These are phyloP conservation scores for Tephrocybe rancida DNA, from an alignment of 768 basidiomycete species.

Conservation along the genomic window DNA sequence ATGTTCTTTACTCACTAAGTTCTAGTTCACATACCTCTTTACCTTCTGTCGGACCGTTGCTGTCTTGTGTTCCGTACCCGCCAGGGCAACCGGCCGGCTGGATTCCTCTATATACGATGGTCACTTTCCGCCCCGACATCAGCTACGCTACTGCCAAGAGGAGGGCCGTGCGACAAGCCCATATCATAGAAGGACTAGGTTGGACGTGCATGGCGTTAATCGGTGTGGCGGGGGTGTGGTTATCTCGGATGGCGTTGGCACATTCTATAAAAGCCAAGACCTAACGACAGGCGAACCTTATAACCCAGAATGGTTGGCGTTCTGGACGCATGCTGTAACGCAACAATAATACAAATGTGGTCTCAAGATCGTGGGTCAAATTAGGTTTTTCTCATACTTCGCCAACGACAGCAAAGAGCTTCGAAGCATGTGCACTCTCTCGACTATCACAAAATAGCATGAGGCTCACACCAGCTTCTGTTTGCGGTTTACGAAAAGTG, in stretches of 20 bases:
- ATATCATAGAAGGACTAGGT: slow-evolving; percentile 53
- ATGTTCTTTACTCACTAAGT: slow-evolving; percentile 66
- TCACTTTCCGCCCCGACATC: slow-evolving; percentile 96
- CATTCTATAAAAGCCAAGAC: slow-evolving; percentile 15
- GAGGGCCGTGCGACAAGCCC: slow-evolving; percentile 71
- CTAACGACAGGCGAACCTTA: slow-evolving; percentile 20
- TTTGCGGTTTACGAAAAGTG: slow-evolving; percentile 23
- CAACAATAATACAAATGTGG: slow-evolving; percentile 17
- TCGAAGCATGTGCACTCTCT: slow-evolving; percentile 12
- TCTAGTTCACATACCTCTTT: slow-evolving; percentile 49
- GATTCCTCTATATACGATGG: slow-evolving; percentile 96
- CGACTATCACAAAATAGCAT: slow-evolving; percentile 19
- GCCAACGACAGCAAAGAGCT: neutral
- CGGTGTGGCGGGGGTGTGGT: slow-evolving; percentile 45
- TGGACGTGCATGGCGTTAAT: slow-evolving; percentile 49
- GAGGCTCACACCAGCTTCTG: slow-evolving; percentile 23
- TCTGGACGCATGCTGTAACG: slow-evolving; percentile 19
- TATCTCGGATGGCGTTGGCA: slow-evolving; percentile 36
- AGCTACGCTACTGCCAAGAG: slow-evolving; percentile 81
- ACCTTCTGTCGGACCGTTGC: slow-evolving; percentile 44
- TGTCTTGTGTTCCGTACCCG: slow-evolving; percentile 61
- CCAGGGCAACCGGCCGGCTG: slow-evolving; percentile 68
- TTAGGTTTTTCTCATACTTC: slow-evolving; percentile 13
- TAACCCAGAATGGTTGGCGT: slow-evolving; percentile 16
- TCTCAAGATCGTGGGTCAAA: slow-evolving; percentile 12